Conservation (phyloP, 1,284 basidiomycete species). For the Hemileia vastatrix region DNA sequence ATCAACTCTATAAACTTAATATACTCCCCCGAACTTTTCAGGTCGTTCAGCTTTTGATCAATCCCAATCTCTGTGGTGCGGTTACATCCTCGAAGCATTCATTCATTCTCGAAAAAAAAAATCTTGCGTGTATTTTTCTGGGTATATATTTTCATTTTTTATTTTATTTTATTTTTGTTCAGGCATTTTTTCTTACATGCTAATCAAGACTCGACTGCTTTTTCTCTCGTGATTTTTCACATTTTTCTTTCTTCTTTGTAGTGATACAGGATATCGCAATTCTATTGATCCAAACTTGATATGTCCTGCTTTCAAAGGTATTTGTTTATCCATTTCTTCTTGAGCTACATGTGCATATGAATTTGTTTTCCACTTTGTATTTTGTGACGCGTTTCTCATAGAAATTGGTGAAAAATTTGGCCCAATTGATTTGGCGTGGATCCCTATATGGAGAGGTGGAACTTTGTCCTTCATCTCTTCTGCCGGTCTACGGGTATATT, state of each 20-base stretch:
- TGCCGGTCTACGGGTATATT: conserved; percentile 30
- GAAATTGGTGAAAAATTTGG: conserved; percentile 35
- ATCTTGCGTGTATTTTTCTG: conserved; percentile 19
- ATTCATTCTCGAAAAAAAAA: background rate
- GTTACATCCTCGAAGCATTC: background rate
- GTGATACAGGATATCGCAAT: conserved; percentile 37
- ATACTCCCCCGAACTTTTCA: background rate
- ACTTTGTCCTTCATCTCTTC: conserved; percentile 32
- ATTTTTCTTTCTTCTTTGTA: conserved; percentile 3
- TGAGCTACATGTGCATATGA: background rate
- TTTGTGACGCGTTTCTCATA: background rate
- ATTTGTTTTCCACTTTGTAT: background rate
- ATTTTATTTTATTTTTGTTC: too few relatives aligned
- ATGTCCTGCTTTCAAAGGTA: conserved; percentile 33
- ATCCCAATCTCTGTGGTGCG: background rate
- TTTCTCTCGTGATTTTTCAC: background rate
- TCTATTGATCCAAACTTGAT: conserved; percentile 24
- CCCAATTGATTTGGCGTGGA: conserved; percentile 35
- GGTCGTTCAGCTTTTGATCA: conserved; percentile 27
- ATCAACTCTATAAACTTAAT: background rate
- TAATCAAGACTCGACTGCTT: background rate
- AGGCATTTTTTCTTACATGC: too few relatives aligned
- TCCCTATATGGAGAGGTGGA: conserved; percentile 40
- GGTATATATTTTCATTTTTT: background rate
- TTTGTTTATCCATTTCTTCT: background rate